phyloP scores from a whole-genome alignment of 306 rosid genomes.

The Dalbergia cultrata region DNA sequence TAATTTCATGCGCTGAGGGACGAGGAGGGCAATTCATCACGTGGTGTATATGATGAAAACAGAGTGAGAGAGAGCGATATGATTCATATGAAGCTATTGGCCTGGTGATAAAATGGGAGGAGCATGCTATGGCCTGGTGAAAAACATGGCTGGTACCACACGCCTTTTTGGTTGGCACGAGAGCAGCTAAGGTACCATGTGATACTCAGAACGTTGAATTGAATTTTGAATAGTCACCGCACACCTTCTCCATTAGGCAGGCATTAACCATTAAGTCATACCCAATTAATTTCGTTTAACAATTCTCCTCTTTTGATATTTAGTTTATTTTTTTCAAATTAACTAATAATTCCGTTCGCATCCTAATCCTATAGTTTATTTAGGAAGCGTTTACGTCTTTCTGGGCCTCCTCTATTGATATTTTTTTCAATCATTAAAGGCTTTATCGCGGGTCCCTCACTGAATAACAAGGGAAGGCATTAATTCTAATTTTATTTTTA shows the following conservation, averaged over 20 bases:
- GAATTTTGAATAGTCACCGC: not conserved
- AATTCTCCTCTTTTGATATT: too few relatives aligned
- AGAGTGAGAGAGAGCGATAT: not conserved
- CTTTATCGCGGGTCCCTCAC: too few relatives aligned
- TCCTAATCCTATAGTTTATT: not conserved
- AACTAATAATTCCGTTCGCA: not conserved
- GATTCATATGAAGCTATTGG: not conserved
- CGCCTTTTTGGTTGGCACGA: not conserved
- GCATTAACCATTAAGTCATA: too few relatives aligned
- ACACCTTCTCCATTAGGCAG: too few relatives aligned
- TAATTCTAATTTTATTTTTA: too few relatives aligned
- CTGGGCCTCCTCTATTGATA: not conserved
- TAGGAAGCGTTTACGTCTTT: not conserved
- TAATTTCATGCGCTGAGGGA: not conserved
- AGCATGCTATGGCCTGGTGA: not conserved
- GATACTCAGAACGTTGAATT: not conserved
- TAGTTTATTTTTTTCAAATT: too few relatives aligned
- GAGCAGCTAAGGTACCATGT: not conserved
- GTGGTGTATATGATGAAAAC: not conserved
- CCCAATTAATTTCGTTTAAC: too few relatives aligned
- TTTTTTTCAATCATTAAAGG: too few relatives aligned
- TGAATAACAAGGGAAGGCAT: too few relatives aligned
- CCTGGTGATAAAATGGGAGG: not conserved
- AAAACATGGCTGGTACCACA: slow-evolving; percentile 23
- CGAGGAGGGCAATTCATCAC: slow-evolving; percentile 2